Percentiles rank a stretch among this genome's conserved stretches.
phyloP scores from a whole-genome alignment of 2,329 filamentous ascomycete genomes.

The Calonectria crousiana region DNA sequence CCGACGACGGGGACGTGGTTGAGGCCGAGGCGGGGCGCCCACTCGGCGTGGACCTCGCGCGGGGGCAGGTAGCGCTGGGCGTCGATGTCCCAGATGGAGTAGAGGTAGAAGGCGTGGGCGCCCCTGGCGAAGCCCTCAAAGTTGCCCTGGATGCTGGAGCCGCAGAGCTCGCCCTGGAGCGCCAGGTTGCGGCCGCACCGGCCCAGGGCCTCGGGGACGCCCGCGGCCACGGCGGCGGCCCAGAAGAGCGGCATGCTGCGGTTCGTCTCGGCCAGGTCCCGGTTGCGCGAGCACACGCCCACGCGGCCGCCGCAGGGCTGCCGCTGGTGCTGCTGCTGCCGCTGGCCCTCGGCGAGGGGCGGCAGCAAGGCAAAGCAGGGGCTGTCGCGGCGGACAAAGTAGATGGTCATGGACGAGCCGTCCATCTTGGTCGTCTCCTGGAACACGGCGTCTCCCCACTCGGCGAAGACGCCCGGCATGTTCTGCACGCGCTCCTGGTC shows the following conservation, averaged over 20 bases:
- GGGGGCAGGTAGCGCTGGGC: constrained; percentile 44
- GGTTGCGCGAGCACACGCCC: constrained; percentile 40
- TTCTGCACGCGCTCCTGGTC: constrained; percentile 43
- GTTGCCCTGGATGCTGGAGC: constrained; percentile 38
- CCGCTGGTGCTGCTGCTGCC: background rate
- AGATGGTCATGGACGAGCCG: constrained; percentile 53
- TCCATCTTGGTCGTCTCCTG: constrained; percentile 56
- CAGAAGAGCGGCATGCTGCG: constrained; percentile 34
- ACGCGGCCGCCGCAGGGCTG: constrained; percentile 19
- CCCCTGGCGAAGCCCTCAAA: constrained; percentile 37
- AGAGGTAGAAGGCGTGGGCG: constrained; percentile 50
- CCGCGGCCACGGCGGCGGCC: constrained; percentile 17
- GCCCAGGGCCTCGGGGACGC: constrained; percentile 26
- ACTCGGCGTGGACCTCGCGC: constrained; percentile 40
- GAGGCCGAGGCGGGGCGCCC: constrained; percentile 43
- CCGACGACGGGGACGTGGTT: constrained; percentile 48
- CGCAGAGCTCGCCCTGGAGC: constrained; percentile 42
- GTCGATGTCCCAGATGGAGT: constrained; percentile 48
- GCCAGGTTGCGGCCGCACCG: constrained; percentile 33
- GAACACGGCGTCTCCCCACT: constrained; percentile 41
- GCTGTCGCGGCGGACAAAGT: constrained; percentile 47
- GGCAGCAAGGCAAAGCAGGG: constrained; percentile 34
- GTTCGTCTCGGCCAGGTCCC: constrained; percentile 31
- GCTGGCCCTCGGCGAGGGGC: background rate
- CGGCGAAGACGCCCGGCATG: constrained; percentile 30